phyloP scores from a whole-genome alignment of 2,329 filamentous ascomycete genomes.

The Gyromitra esculenta region DNA sequence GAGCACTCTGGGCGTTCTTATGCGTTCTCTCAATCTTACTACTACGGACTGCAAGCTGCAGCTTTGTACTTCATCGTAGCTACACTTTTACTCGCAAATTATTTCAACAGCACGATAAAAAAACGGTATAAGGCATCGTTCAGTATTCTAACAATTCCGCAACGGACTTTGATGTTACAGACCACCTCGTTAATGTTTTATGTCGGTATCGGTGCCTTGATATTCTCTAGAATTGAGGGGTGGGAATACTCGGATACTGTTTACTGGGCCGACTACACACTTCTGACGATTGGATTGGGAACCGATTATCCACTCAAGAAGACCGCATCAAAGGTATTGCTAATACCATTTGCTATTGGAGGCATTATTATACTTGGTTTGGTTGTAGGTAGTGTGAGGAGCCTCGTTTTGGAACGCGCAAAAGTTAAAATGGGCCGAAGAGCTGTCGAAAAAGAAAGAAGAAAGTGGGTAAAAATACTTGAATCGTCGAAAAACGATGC shows the following conservation, averaged over 20 bases:
- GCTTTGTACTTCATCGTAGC: conserved; percentile 81
- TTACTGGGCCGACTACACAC: conserved; percentile 78
- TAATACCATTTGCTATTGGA: conserved; percentile 84
- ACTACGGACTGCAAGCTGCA: conserved; percentile 83
- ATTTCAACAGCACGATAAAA: conserved; percentile 77
- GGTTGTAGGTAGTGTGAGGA: conserved; percentile 81
- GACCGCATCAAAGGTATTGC: conserved; percentile 71
- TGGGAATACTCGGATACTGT: conserved; percentile 82
- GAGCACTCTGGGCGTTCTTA: conserved; percentile 66
- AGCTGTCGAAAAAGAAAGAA: conserved; percentile 55
- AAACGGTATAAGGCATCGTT: conserved; percentile 81
- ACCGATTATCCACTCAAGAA: conserved; percentile 52
- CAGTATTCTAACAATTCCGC: conserved; percentile 74
- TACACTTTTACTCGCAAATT: conserved; percentile 79
- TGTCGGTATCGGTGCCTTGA: conserved; percentile 77
- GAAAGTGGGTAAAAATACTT: conserved; percentile 43
- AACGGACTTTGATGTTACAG: conserved; percentile 88
- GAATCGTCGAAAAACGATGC: conserved; percentile 24
- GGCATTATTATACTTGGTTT: conserved; percentile 87
- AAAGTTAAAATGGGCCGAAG: conserved; percentile 54
- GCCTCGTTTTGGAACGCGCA: conserved; percentile 54
- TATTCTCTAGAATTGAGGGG: conserved; percentile 77
- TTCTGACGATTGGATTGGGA: conserved; percentile 56
- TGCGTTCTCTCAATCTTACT: conserved; percentile 78
- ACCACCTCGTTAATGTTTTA: conserved; percentile 87